phyloP scores from a whole-genome alignment of 208 protist species.

The Acanthamoeba castellanii region DNA sequence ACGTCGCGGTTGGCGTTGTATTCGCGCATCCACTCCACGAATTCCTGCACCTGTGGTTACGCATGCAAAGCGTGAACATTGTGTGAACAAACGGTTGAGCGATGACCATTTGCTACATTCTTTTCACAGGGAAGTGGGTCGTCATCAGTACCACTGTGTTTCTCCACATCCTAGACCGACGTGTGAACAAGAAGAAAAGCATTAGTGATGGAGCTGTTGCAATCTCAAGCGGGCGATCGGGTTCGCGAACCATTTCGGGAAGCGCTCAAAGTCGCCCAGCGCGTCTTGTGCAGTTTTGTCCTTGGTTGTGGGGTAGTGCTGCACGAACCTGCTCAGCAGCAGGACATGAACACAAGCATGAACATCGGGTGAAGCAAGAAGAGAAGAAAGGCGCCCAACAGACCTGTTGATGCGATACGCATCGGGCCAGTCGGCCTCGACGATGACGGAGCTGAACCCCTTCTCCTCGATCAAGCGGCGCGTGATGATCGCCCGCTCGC shows the following conservation, averaged over 20 bases:
- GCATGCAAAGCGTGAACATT: not conserved
- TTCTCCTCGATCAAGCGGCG: constrained; percentile 75
- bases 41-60: constrained; percentile 5
- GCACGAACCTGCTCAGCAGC: constrained; percentile 31
- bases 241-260: constrained; percentile 51
- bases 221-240: not conserved
- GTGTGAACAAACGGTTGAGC: not conserved
- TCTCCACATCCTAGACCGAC: constrained; percentile 19
- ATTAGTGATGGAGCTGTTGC: not conserved
- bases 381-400: not conserved
- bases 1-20: constrained; percentile 43
- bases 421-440: constrained; percentile 77
- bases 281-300: constrained; percentile 35
- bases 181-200: not conserved
- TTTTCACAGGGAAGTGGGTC: not conserved
- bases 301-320: constrained; percentile 9
- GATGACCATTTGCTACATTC: not conserved
- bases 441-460: constrained; percentile 62
- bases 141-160: constrained; percentile 15
- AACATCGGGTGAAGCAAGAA: not conserved
- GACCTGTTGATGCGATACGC: constrained; percentile 70
- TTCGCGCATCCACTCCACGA: constrained; percentile 73
- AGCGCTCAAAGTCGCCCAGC: constrained; percentile 73
- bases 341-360: not conserved
- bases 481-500: constrained; percentile 13